phyloP scores from a whole-genome alignment of 176 grass and related monocot species.

The Eragrostis curvula region DNA sequence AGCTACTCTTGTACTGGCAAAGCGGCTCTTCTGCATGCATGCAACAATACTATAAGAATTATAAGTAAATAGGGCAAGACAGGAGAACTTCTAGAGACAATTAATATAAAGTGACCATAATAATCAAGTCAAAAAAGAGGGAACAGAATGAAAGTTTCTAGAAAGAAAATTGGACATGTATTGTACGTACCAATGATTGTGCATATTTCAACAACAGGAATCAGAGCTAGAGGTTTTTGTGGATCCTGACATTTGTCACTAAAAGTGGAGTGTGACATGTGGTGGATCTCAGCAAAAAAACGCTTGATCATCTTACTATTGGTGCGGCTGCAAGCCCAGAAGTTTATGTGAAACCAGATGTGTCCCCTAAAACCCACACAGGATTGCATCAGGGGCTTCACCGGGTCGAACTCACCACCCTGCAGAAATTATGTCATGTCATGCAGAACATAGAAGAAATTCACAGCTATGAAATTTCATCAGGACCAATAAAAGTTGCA shows the following conservation, averaged over 20 bases:
- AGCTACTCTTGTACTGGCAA: neutral
- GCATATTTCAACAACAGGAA: slow-evolving; percentile 33
- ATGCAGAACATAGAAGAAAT: neutral
- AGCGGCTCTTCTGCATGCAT: slow-evolving; percentile 32
- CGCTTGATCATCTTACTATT: slow-evolving; percentile 36
- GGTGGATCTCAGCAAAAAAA: slow-evolving; percentile 37
- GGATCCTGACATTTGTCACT: neutral
- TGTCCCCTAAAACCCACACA: neutral
- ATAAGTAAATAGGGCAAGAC: neutral
- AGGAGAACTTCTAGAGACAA: neutral
- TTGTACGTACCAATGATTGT: slow-evolving; percentile 19
- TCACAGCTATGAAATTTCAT: neutral
- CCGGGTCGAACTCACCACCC: slow-evolving; percentile 32
- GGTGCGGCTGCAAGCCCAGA: slow-evolving; percentile 39
- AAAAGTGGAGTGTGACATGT: neutral
- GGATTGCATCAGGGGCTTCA: slow-evolving; percentile 24
- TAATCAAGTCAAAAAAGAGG: neutral
- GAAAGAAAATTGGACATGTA: neutral
- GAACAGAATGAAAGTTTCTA: neutral
- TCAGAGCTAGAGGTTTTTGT: neutral
- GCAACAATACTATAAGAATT: neutral
- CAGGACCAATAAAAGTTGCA: neutral
- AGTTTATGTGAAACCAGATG: slow-evolving; percentile 37
- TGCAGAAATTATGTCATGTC: slow-evolving; percentile 5
- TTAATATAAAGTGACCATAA: neutral